Evolutionary conservation across 768 basidiomycete species (phyloP), one percentile per base, ranked within the genome.

Genomic region (Megacollybia marginata): DNA sequence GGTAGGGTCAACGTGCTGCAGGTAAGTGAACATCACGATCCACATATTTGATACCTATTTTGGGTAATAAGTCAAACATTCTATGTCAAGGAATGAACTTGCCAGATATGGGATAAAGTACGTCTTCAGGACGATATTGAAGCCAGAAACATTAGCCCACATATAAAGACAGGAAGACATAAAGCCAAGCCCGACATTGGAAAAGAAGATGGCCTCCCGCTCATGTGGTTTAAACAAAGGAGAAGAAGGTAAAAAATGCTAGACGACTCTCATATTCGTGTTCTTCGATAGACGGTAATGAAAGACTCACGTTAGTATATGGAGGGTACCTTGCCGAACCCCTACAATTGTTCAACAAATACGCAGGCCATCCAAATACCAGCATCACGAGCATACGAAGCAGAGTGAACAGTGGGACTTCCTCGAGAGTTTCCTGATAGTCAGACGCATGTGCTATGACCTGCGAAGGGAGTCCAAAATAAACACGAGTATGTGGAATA

Each of bases 1-100:
- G 44, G 87, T 65, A 16, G 94, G 92, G 69, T 97, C 95, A 59
- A 94, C 97, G 74, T 99, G 95, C 72, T 99, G 95, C 47, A 97
- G 76, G 86, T 92, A 97, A 16, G 93, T 96, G 72, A 97, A 95
- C 59, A 92, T 60, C 50, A 97, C 91, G 48, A 97, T 78, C 93
- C 93, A 96, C 75, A 92, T 89, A 74, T 91, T 91, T 48, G 86
- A n/a, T n/a, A n/a, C n/a, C 18, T 44, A 48, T 50, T 51, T n/a
- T 32, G 23, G 40, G 15, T 13, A 16, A 11, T 13, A n/a, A n/a
- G n/a, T n/a, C n/a, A n/a, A n/a, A n/a, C n/a, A n/a, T n/a, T n/a
- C n/a, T n/a, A n/a, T n/a, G n/a, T n/a, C n/a, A n/a, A n/a, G n/a
- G n/a, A n/a, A n/a, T 36, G 10, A n/a, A n/a, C n/a, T 82, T 83